Evolutionary conservation across 805 yeast species (phyloP).

Genomic region (Ogataea naganishii): DNA sequence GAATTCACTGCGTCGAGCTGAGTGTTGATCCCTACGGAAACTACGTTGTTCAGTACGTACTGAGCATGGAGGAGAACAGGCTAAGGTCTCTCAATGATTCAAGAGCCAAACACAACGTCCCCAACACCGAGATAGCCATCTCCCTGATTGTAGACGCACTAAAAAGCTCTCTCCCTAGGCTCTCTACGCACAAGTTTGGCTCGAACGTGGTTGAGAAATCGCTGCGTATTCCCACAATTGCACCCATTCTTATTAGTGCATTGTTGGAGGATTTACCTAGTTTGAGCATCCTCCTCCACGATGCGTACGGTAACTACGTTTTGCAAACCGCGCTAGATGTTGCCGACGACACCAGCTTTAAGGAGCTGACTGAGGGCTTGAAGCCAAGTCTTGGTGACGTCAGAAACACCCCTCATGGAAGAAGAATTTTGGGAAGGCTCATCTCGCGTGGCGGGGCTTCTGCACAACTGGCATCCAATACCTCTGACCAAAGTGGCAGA

Average conservation of each 20-base stretch:
- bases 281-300: slow-evolving; percentile 39
- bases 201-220: slow-evolving; percentile 53
- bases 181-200: slow-evolving; percentile 55
- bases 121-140: slow-evolving; percentile 22
- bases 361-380: slow-evolving; percentile 45
- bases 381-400: slow-evolving; percentile 73
- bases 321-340: slow-evolving; percentile 52
- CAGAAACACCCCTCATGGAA: slow-evolving; percentile 91
- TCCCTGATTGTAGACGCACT: slow-evolving; percentile 21
- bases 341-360: slow-evolving; percentile 42
- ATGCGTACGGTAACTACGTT: slow-evolving; percentile 53
- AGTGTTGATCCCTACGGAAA: slow-evolving; percentile 94
- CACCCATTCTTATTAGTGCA: slow-evolving; percentile 34
- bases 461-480: too few relatives aligned
- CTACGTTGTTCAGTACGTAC: slow-evolving; percentile 91
- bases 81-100: slow-evolving; percentile 20
- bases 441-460: slow-evolving; percentile 24
- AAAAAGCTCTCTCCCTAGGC: slow-evolving; percentile 20
- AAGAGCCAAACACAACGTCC: slow-evolving; percentile 12
- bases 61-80: slow-evolving; percentile 31
- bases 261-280: slow-evolving; percentile 26
- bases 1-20: slow-evolving; percentile 57
- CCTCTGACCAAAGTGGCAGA: too few relatives aligned
- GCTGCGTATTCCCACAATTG: slow-evolving; percentile 36
- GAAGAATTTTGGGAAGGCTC: slow-evolving; percentile 71